phyloP scores from a whole-genome alignment of 1,139 yeast genomes.

The Geotrichum histeridarum region DNA sequence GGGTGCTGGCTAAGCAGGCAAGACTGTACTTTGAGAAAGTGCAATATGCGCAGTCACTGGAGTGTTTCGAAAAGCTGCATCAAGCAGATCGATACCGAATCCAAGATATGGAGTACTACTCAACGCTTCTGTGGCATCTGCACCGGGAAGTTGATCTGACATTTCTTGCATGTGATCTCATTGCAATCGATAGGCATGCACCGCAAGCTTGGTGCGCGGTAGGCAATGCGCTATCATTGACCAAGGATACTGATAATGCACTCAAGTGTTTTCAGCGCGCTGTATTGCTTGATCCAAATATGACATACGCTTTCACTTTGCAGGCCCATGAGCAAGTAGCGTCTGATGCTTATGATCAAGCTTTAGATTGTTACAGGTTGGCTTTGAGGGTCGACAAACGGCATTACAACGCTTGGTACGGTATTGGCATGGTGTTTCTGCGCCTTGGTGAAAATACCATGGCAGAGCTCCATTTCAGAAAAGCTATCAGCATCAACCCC shows the following conservation, averaged over 20 bases:
- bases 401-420: constrained; percentile 93
- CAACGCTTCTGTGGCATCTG: constrained; percentile 90
- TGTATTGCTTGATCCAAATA: constrained; percentile 52
- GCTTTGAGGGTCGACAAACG: constrained; percentile 74
- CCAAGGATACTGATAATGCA: constrained; percentile 85
- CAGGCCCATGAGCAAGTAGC: constrained; percentile 91
- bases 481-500: constrained; percentile 85
- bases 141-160: constrained; percentile 78
- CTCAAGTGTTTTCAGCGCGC: constrained; percentile 83
- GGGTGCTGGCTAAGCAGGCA: constrained; percentile 79
- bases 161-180: constrained; percentile 72
- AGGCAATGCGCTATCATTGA: constrained; percentile 82
- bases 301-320: constrained; percentile 72
- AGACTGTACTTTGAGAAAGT: constrained; percentile 81
- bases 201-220: constrained; percentile 91
- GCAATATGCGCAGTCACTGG: constrained; percentile 71
- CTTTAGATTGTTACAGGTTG: constrained; percentile 73
- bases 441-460: constrained; percentile 77
- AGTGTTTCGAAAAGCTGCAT: constrained; percentile 58
- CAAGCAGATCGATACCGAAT: constrained; percentile 68
- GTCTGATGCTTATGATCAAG: constrained; percentile 86
- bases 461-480: constrained; percentile 83
- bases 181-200: constrained; percentile 57
- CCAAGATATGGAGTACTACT: constrained; percentile 85
- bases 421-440: constrained; percentile 90